Evolutionary conservation across 768 basidiomycete species (phyloP).

Genomic region (Collybia sordida): DNA sequence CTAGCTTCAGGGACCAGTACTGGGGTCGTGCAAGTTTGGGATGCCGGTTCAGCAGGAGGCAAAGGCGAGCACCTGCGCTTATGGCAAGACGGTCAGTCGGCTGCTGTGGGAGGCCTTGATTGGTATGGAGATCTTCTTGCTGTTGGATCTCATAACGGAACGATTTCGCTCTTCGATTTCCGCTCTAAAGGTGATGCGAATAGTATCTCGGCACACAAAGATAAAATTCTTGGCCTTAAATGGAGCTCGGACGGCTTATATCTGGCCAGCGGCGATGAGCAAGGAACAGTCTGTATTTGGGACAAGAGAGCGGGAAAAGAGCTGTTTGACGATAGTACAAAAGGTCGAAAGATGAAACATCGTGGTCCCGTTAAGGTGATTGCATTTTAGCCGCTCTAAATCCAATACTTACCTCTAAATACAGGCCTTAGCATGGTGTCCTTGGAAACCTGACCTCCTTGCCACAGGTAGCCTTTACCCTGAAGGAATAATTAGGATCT

Average conservation of each 20-base stretch:
- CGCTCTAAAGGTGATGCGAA: conserved; percentile 35
- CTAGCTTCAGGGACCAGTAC: conserved; percentile 52
- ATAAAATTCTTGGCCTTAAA: conserved; percentile 72
- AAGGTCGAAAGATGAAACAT: conserved; percentile 70
- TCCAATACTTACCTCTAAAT: conserved; percentile 1
- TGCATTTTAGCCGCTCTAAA: not conserved
- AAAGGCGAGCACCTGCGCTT: conserved; percentile 33
- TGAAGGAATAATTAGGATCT: conserved; percentile 70
- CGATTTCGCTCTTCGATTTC: conserved; percentile 66
- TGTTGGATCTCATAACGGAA: conserved; percentile 62
- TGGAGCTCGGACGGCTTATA: conserved; percentile 77
- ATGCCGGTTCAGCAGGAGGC: conserved; percentile 33
- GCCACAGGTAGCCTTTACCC: conserved; percentile 78
- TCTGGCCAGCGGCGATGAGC: conserved; percentile 83
- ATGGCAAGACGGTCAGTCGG: conserved; percentile 36
- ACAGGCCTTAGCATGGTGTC: conserved; percentile 84
- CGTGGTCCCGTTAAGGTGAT: conserved; percentile 59
- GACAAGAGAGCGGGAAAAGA: conserved; percentile 50
- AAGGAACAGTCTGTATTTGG: conserved; percentile 87
- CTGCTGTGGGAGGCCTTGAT: conserved; percentile 33
- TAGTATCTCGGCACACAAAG: conserved; percentile 51
- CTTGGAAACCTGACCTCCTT: conserved; percentile 76
- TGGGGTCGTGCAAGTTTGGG: conserved; percentile 57
- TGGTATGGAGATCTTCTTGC: conserved; percentile 65
- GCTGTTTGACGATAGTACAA: conserved; percentile 31